Evolutionary conservation across 805 yeast genomes (phyloP).

Genomic region (Nematodospora valgi): DNA sequence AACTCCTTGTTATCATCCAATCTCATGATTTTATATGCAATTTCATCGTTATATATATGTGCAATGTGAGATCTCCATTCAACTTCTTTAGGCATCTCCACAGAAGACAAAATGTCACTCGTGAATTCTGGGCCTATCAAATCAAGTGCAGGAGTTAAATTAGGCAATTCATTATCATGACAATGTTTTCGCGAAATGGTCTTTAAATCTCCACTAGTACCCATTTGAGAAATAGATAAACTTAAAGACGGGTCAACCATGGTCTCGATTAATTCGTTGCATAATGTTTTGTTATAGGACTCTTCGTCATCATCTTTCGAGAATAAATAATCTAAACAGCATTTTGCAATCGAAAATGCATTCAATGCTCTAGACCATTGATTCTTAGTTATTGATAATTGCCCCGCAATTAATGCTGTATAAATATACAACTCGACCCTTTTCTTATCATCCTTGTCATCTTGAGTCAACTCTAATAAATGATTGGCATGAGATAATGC

Average conservation of each 20-base stretch:
- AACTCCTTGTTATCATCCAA: conserved; percentile 23
- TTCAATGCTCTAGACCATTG: conserved; percentile 54
- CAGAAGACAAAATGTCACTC: conserved; percentile 24
- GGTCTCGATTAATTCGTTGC: conserved; percentile 54
- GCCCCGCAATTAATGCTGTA: conserved; percentile 51
- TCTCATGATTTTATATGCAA: conserved; percentile 56
- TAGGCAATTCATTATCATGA: conserved; percentile 26
- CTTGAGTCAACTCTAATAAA: conserved; percentile 33
- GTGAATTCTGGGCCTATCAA: conserved; percentile 38
- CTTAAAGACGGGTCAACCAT: conserved; percentile 65
- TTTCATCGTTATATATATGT: conserved; percentile 61
- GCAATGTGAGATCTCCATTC: conserved; percentile 60
- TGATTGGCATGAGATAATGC: conserved; percentile 45
- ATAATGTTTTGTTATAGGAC: conserved; percentile 33
- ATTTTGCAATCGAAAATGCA: conserved; percentile 57
- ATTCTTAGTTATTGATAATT: conserved; percentile 47
- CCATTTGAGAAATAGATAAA: conserved; percentile 45
- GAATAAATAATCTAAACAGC: conserved; percentile 52
- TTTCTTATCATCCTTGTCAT: conserved; percentile 32
- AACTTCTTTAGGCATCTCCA: conserved; percentile 29
- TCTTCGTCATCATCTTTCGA: conserved; percentile 22
- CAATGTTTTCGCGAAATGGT: conserved; percentile 45
- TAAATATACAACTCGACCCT: conserved; percentile 32
- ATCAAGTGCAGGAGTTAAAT: conserved; percentile 38
- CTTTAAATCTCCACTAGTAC: conserved; percentile 42